These are phyloP conservation scores for Cladobotryum protrusum DNA, from an alignment of 2,329 filamentous ascomycete genomes.

Conservation along the genomic window DNA sequence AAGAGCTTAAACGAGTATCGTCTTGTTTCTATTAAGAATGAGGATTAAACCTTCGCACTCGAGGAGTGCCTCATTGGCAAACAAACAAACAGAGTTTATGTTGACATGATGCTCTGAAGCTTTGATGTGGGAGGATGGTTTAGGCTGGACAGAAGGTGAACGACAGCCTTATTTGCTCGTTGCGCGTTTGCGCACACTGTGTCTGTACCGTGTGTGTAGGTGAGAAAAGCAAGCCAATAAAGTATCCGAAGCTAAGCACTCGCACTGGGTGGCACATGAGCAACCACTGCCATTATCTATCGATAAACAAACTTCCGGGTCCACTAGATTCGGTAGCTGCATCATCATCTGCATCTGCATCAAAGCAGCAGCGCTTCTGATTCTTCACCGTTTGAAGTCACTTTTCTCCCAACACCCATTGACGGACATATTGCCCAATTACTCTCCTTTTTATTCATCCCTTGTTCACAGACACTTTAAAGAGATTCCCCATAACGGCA, in stretches of 20 bases:
- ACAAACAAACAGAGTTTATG: constrained; percentile 6
- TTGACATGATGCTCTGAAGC: constrained; percentile 11
- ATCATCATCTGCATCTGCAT: neutral
- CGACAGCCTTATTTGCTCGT: constrained; percentile 4
- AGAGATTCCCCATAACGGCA: too few relatives aligned
- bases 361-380: too few relatives aligned
- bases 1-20: neutral
- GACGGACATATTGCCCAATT: too few relatives aligned
- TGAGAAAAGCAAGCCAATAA: neutral
- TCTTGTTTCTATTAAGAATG: too few relatives aligned
- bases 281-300: constrained; percentile 10
- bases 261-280: constrained; percentile 12
- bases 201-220: neutral
- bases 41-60: neutral
- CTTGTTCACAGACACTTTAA: neutral
- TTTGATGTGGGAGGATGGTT: constrained; percentile 6
- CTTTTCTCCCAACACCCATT: too few relatives aligned
- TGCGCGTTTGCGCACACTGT: constrained; percentile 11
- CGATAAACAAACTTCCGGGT: neutral
- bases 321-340: too few relatives aligned
- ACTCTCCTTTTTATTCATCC: neutral
- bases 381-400: too few relatives aligned
- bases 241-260: neutral
- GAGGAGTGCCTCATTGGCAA: constrained; percentile 10
- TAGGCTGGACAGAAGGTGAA: constrained; percentile 6